These are phyloP conservation scores for Magnaporthales sp. DNA, from an alignment of 2,329 filamentous ascomycete species.

Conservation along the genomic window DNA sequence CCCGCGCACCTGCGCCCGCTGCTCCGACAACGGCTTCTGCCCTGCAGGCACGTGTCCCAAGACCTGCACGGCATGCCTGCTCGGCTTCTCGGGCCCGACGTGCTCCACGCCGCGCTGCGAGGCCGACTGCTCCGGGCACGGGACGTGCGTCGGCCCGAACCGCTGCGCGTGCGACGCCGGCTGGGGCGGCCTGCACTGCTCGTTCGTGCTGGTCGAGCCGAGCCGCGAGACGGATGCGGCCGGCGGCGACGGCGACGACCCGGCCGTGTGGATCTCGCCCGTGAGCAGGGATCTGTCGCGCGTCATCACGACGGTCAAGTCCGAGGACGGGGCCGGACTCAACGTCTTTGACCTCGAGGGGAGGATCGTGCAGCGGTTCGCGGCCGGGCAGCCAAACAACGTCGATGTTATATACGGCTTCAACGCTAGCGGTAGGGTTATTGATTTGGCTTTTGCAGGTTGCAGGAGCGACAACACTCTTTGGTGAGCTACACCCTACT, in stretches of 20 bases:
- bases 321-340: conserved; percentile 36
- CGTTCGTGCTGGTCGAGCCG: conserved; percentile 31
- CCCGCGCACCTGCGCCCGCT: conserved; percentile 22
- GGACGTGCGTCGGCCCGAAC: conserved; percentile 31
- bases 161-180: conserved; percentile 29
- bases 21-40: conserved; percentile 29
- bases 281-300: conserved; percentile 29
- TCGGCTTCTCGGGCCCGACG: conserved; percentile 26
- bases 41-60: conserved; percentile 12
- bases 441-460: conserved; percentile 41
- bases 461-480: conserved; percentile 42
- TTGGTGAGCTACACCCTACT: too few relatives aligned
- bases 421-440: conserved; percentile 28
- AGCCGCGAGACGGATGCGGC: conserved; percentile 33
- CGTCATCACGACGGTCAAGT: conserved; percentile 44
- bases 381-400: conserved; percentile 41
- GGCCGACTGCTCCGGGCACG: conserved; percentile 31
- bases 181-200: conserved; percentile 36
- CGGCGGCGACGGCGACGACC: conserved; percentile 36
- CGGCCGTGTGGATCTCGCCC: conserved; percentile 39
- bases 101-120: conserved; percentile 28
- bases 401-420: conserved; percentile 45
- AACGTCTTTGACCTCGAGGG: conserved; percentile 39
- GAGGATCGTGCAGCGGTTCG: conserved; percentile 34
- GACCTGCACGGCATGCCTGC: conserved; percentile 29